phyloP scores from a whole-genome alignment of 164 flowering plant genomes.

The Magnolia officinalis region DNA sequence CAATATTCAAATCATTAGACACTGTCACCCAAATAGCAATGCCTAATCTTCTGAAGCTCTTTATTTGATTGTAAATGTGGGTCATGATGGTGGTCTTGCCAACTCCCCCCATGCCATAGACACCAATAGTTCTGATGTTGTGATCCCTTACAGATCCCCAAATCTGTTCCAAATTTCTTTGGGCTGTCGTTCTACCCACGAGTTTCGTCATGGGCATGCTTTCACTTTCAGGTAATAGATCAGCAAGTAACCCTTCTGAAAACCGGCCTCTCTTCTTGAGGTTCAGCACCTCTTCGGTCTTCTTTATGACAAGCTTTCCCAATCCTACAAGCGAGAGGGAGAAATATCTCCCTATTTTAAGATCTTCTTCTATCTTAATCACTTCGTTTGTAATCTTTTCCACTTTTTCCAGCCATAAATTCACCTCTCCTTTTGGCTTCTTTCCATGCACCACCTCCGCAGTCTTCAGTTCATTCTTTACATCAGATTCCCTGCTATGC shows the following conservation, averaged over 20 bases:
- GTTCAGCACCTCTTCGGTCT: not conserved
- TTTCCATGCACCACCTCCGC: not conserved
- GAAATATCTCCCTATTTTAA: not conserved
- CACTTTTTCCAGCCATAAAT: constrained; percentile 3
- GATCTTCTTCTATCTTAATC: not conserved
- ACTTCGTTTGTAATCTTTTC: not conserved
- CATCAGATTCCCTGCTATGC: not conserved
- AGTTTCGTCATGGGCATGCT: not conserved
- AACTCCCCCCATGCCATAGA: constrained; percentile 21
- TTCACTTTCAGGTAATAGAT: not conserved
- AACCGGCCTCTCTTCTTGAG: constrained; percentile 6
- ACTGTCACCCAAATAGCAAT: constrained; percentile 5
- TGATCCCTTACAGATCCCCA: not conserved
- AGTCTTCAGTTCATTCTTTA: not conserved
- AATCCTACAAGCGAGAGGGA: not conserved
- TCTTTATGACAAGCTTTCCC: not conserved
- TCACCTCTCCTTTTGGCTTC: not conserved
- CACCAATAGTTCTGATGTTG: constrained; percentile 4
- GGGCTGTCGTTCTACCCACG: not conserved
- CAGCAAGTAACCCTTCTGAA: constrained; percentile 4
- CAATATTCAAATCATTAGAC: constrained; percentile 8
- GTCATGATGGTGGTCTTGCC: constrained; percentile 19
- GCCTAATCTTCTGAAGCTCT: not conserved
- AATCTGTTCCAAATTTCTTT: not conserved
- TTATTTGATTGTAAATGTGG: constrained; percentile 7